Evolutionary conservation across 1,284 basidiomycete species (phyloP).

Genomic region (Fistulinella cinereoalba): DNA sequence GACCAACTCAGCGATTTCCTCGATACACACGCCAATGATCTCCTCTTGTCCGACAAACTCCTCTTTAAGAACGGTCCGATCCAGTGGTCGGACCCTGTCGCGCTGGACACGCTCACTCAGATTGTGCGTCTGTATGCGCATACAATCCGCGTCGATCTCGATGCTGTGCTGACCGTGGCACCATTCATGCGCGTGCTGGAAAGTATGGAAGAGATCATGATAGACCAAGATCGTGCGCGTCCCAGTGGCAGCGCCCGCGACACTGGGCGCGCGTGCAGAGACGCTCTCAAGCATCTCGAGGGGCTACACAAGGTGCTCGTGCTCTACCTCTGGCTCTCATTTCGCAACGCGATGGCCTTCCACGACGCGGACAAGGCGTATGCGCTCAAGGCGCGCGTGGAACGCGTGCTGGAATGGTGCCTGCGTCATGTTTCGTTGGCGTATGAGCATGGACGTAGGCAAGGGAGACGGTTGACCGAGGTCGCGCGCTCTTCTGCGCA

Average conservation of each 20-base stretch:
- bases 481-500: not conserved
- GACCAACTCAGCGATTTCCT: constrained; percentile 42
- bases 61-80: constrained; percentile 48
- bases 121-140: constrained; percentile 38
- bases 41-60: constrained; percentile 52
- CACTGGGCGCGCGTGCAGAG: constrained; percentile 14
- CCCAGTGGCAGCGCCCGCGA: not conserved
- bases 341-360: constrained; percentile 77
- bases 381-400: constrained; percentile 61
- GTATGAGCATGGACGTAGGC: not conserved
- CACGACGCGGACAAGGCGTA: constrained; percentile 52
- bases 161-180: constrained; percentile 32
- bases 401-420: constrained; percentile 68
- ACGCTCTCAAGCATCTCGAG: constrained; percentile 59
- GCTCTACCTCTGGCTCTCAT: constrained; percentile 85
- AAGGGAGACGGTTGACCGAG: not conserved
- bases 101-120: constrained; percentile 33
- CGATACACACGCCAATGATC: constrained; percentile 38
- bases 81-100: constrained; percentile 40
- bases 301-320: constrained; percentile 79
- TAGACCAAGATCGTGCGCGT: not conserved
- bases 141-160: constrained; percentile 39
- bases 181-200: constrained; percentile 45
- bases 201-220: constrained; percentile 36
- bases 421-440: constrained; percentile 42